Conservation (phyloP, 768 basidiomycete species). For the Boletus coccyginus region DNA sequence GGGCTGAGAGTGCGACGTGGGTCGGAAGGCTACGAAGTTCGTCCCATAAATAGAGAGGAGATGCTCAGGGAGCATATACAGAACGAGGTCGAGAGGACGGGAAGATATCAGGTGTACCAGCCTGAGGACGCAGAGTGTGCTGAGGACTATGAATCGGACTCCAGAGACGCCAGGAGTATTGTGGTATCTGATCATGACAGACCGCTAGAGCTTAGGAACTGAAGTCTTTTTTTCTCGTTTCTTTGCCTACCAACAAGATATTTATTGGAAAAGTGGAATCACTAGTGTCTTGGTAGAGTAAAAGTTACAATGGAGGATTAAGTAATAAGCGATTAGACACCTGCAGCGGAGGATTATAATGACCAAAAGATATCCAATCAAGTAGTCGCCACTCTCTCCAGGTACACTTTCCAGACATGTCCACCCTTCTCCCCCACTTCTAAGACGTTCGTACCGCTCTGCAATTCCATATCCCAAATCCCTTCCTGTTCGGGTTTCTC, state of each 20-base stretch:
- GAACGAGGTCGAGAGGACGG: conserved; percentile 51
- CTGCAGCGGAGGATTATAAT: conserved; percentile 5
- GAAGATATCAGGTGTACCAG: conserved; percentile 67
- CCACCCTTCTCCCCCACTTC: conserved; percentile 76
- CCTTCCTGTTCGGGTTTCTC: conserved; percentile 45
- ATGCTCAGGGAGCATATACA: conserved; percentile 59
- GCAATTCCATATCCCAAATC: conserved; percentile 62
- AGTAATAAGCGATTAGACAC: conserved; percentile 31
- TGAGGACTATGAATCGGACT: conserved; percentile 33
- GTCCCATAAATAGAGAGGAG: conserved; percentile 56
- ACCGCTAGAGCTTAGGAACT: conserved; percentile 17
- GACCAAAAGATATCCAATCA: conserved; percentile 15
- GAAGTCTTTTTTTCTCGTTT: neutral
- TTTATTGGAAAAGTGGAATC: conserved; percentile 7
- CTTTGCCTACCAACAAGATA: neutral
- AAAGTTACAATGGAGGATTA: conserved; percentile 25
- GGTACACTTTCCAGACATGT: conserved; percentile 67
- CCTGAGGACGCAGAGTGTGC: conserved; percentile 52
- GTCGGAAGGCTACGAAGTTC: conserved; percentile 82
- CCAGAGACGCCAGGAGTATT: neutral
- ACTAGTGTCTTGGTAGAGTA: conserved; percentile 27
- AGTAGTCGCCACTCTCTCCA: conserved; percentile 41
- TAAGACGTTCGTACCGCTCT: conserved; percentile 56
- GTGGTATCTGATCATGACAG: conserved; percentile 20
- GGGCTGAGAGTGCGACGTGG: conserved; percentile 56